Evolutionary conservation across 169 alveolate species (phyloP), one percentile per base, ranked within the genome.

Genomic region (Cryptosporidium parvum): DNA sequence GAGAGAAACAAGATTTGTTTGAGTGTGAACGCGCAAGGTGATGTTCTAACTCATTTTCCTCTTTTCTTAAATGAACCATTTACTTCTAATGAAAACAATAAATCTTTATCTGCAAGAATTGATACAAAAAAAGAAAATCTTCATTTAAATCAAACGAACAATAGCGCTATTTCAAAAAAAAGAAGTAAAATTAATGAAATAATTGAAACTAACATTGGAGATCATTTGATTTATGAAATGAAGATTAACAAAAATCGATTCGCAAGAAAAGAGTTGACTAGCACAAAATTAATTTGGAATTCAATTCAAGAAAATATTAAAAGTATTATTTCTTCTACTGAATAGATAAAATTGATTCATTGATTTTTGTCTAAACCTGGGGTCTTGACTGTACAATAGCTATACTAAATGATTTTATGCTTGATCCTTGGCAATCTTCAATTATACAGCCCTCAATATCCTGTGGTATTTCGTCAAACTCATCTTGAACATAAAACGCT

Each of bases 311-410:
- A 80, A 26, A 67, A 80, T 16, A 65, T 80, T n/a, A 48, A 80
- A 23, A 75, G 31, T 48, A 80, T 80, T 26, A 26, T 67, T 80
- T 65, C 53, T 65, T 29, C 72, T n/a, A 35, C 12, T 10, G 72
- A 65, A 65, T 65, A 65, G 33, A 33, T 33, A 18, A 14, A n/a
- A 7, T 26, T 37, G 51, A 35, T n/a, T 26, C 35, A 37, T n/a
- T 53, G 37, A 69, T 37, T 45, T 70, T 21, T 23, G 16, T 62
- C 58, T 65, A 80, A 26, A 80, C 68, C 45, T 80, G 89, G 6
- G 89, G 89, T n/a, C 89, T 61, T 80, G 89, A 80, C 65, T 80
- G 89, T n/a, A 80, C 89, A 42, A 80, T 65, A 21, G 89, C 89
- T 9, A 80, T 67, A 26, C 18, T 80, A 42, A 62, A 62, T 6